phyloP scores from a whole-genome alignment of 257 asterid genomes.

The Marsdenia floribunda region DNA sequence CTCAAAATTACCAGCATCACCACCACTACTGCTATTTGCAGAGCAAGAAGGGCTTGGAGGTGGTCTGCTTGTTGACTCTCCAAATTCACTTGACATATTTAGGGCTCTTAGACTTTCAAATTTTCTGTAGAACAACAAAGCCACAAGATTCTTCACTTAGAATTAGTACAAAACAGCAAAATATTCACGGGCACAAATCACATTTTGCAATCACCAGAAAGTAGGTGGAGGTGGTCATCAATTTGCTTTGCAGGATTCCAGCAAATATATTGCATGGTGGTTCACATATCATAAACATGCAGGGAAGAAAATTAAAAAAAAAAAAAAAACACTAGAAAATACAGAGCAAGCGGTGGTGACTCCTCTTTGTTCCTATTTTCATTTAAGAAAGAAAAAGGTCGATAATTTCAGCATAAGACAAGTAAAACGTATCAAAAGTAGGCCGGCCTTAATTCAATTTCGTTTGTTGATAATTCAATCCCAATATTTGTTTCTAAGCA shows the following conservation, averaged over 20 bases:
- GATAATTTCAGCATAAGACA: not conserved
- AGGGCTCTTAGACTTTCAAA: conserved; percentile 1
- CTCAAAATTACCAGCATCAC: conserved; percentile 65
- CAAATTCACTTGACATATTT: conserved; percentile 50
- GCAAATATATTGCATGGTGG: not conserved
- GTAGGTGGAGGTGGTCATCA: not conserved
- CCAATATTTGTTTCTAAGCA: not conserved
- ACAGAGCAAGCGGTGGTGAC: not conserved
- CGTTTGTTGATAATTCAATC: not conserved
- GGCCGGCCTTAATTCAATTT: not conserved
- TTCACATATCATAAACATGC: not conserved
- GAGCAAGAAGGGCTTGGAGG: conserved; percentile 44
- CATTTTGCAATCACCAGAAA: not conserved
- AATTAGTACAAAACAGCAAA: not conserved
- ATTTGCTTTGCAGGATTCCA: not conserved
- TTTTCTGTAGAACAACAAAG: conserved; percentile 13
- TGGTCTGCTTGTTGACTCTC: conserved; percentile 45
- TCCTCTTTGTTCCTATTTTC: no score
- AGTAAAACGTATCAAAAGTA: not conserved
- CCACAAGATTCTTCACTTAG: not conserved
- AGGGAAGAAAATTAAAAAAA: not conserved
- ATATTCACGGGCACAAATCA: not conserved
- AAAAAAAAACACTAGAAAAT: not conserved
- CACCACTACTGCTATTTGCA: conserved; percentile 24
- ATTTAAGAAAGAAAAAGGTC: not conserved